These are phyloP conservation scores for Somion occarium DNA, from an alignment of 1,284 basidiomycete species.

Conservation along the genomic window DNA sequence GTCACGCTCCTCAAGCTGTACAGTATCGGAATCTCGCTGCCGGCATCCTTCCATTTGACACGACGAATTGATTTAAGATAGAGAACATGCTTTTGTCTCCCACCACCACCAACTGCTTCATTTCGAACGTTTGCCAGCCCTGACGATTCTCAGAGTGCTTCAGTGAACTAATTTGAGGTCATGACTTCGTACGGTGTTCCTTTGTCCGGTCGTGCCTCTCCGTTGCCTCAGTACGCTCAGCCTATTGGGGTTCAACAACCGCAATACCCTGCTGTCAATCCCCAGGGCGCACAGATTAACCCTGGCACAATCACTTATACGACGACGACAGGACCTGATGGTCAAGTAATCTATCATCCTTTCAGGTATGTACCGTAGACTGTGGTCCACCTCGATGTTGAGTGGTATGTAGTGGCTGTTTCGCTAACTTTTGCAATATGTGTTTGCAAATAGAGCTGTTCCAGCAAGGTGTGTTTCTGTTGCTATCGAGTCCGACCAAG, in stretches of 20 bases:
- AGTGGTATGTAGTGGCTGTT: too few relatives aligned
- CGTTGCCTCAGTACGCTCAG: conserved; percentile 10
- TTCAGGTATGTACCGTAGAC: conserved; percentile 50
- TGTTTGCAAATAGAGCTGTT: conserved; percentile 48
- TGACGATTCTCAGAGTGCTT: background rate
- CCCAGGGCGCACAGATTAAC: conserved; percentile 31
- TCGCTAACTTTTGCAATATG: too few relatives aligned
- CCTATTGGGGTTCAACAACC: background rate
- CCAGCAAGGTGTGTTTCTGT: conserved; percentile 49
- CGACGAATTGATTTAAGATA: background rate
- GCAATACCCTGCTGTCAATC: conserved; percentile 7
- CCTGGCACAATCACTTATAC: conserved; percentile 68
- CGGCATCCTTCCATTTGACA: background rate
- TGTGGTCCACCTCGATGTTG: too few relatives aligned
- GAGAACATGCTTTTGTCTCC: background rate
- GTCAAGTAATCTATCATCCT: conserved; percentile 56
- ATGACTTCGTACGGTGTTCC: conserved; percentile 2
- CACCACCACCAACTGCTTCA: background rate
- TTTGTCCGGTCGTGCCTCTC: conserved; percentile 19
- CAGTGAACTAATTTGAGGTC: background rate
- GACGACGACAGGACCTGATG: conserved; percentile 53
- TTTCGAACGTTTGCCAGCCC: background rate
- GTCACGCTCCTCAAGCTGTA: background rate
- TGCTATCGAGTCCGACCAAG: background rate
- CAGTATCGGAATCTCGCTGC: background rate